A percentile compares a stretch with the other conserved stretches of the same genome.
phyloP scores from a whole-genome alignment of 768 basidiomycete species.

The Boletus eberwhitei region DNA sequence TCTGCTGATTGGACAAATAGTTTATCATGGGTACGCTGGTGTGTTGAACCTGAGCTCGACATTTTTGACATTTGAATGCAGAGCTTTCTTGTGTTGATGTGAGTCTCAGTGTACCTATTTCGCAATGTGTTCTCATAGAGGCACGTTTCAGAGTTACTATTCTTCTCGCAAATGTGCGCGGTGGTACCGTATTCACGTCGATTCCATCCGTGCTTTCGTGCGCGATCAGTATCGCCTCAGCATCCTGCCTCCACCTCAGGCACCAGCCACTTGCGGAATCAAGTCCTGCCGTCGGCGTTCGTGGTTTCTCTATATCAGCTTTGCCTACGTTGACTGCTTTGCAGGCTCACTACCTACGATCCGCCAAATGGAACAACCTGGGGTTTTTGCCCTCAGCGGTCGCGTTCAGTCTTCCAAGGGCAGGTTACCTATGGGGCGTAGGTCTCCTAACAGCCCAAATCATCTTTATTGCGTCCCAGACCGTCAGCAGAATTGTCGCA shows the following conservation, averaged over 20 bases:
- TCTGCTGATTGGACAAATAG: conserved; percentile 49
- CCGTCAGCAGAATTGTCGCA: conserved; percentile 8
- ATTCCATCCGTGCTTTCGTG: conserved; percentile 23
- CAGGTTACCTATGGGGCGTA: conserved; percentile 49
- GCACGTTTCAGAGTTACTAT: conserved; percentile 37
- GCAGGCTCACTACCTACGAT: conserved; percentile 32
- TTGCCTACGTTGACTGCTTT: conserved; percentile 3
- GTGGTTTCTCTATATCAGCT: conserved; percentile 11
- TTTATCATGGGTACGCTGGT: conserved; percentile 37
- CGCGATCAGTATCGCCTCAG: conserved; percentile 26
- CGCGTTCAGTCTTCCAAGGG: conserved; percentile 51
- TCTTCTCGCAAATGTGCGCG: conserved; percentile 31
- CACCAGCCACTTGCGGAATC: conserved; percentile 25
- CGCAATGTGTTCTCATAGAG: conserved; percentile 23
- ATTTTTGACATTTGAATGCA: conserved; percentile 13
- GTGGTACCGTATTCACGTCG: conserved; percentile 22
- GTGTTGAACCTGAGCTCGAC: neutral
- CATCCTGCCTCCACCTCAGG: conserved; percentile 27
- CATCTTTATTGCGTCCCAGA: conserved; percentile 15
- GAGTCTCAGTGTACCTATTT: conserved; percentile 9
- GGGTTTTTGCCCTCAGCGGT: conserved; percentile 51
- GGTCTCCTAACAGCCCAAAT: conserved; percentile 29
- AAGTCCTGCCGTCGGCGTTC: conserved; percentile 41
- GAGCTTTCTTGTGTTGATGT: conserved; percentile 29
- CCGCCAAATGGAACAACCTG: conserved; percentile 36